Base-by-base conservation (phyloP, 495 filamentous ascomycete genomes). In the Talaromyces proteolyticus region DNA sequence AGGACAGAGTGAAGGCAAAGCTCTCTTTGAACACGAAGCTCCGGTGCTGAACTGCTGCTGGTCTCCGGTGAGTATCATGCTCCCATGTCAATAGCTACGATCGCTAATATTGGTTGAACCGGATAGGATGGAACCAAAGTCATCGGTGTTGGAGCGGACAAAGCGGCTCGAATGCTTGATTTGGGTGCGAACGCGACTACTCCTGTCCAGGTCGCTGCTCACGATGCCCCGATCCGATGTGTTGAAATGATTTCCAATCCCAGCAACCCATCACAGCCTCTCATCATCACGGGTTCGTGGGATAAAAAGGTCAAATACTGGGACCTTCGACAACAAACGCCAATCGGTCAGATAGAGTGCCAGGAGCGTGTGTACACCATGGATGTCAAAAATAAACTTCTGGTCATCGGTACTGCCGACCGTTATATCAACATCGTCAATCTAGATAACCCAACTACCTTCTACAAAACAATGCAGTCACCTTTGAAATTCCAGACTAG, bases 261-360 rank as follows among this genome's bases (percentile, higher is more conserved):
- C 20, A 58, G 75, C 79, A 57, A 75, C 64, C 49, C 78, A 70
- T 44, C 71, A 64, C 47, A 73, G 69, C 49, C 85, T 72, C 55
- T 93, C 62, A 75, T 96, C 24, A 83, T 91, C 20, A 93, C 92
- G 1, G 92, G 92, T 29, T 91, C 87, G 2, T 97, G 92, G 92
- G 92, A 97, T 70, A 94, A 93, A 73, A 93, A 84, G 1, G 72
- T 97, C 66, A 95, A 93, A 64, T 95, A 92, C 70, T 97, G 92
- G 92, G 92, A 97, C 63, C 65, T 95, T 43, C 84, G 90, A 16
- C 74, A 79, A 53, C 65, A 71, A 29, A 74, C 65, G 11, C 79
- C 89, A 10, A 80, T 86, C 43, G 87, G 77, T 5, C 70, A 70
- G 6, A 55, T 96, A 3, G 67, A 79, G 18, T 84, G 84, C 53